Conservation (phyloP, 176 grass and related monocot species). For the Ampelocalamus luodianensis region DNA sequence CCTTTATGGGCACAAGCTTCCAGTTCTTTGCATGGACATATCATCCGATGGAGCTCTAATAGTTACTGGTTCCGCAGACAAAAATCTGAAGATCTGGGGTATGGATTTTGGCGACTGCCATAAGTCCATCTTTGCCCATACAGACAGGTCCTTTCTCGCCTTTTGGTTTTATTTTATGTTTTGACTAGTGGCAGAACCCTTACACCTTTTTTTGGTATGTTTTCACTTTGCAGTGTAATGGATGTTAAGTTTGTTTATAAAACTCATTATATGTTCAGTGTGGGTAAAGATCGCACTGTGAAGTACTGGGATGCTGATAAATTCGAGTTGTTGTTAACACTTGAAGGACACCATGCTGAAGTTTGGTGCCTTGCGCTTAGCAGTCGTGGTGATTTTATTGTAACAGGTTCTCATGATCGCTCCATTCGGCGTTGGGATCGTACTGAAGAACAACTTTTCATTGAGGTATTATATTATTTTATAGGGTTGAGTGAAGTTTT, state of each 20-base stretch:
- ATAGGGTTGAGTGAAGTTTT: slow-evolving; percentile 9
- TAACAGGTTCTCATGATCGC: slow-evolving; percentile 94
- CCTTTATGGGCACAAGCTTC: slow-evolving; percentile 89
- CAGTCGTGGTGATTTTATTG: slow-evolving; percentile 86
- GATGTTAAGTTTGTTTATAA: slow-evolving; percentile 91
- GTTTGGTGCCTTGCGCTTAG: slow-evolving; percentile 89
- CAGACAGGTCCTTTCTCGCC: slow-evolving; percentile 61
- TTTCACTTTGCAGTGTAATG: slow-evolving; percentile 74
- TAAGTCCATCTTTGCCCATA: slow-evolving; percentile 87
- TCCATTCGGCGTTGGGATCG: slow-evolving; percentile 95
- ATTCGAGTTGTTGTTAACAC: slow-evolving; percentile 91
- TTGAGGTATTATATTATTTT: slow-evolving; percentile 60
- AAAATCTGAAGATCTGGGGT: slow-evolving; percentile 97
- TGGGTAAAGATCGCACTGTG: slow-evolving; percentile 87
- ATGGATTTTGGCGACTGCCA: slow-evolving; percentile 97
- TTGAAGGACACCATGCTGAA: slow-evolving; percentile 97
- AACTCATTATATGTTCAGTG: slow-evolving; percentile 95
- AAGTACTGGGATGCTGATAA: slow-evolving; percentile 99
- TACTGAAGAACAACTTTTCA: slow-evolving; percentile 93
- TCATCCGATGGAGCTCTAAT: slow-evolving; percentile 87
- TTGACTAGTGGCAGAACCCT: not conserved
- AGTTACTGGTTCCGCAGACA: slow-evolving; percentile 93
- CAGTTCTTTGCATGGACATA: slow-evolving; percentile 97
- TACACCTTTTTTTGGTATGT: slow-evolving; percentile 22
- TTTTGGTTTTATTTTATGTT: slow-evolving; percentile 23